Evolutionary conservation across 805 yeast genomes (phyloP), one percentile per base, ranked within the genome.

Genomic region (Nakazawaea ambrosiae): DNA sequence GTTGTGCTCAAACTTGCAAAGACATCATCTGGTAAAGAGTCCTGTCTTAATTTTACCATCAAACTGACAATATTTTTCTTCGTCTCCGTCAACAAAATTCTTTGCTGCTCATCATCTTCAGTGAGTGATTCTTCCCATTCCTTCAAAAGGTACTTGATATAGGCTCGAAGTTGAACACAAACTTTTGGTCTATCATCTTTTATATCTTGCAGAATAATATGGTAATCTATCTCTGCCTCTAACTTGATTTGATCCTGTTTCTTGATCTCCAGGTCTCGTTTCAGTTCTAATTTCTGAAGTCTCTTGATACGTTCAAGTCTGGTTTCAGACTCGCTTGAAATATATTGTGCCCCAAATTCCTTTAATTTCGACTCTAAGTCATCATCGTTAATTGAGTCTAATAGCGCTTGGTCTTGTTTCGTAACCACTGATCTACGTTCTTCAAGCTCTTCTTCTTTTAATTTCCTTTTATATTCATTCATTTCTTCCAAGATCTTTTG

Each of bases 1-100:
- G 83, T 70, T 0, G 85, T 79, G 3, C 78, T 61, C 23, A 87
- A 56, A 1, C 83, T 70, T 0, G 70, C 69, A 29, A 75, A 54
- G 49, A 67, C 61, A 26, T 72, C 73, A 1, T 36, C 20, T 2
- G 58, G 52, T 1, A 78, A 44, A 1, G 52, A 48, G 7, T 53
- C 47, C 20, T 67, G 62, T 5, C 86, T 63, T 16, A 87, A 62
- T 42, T 65, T 60, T 3, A 76, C 73, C 27, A 86, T 51, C 28
- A 72, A 49, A 4, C 81, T 79, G 27, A 70, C 61, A 20, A 79
- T 48, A 43, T 70, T 59, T 36, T 49, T 57, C 47, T 70, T 70
- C 2, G 81, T 74, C 27, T 75, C 78, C 2, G 47, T 40, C 1
- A 71, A 42, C 10, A 71, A 40, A 29, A 20, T 27, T 44, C 45